Conservation (phyloP, 2,329 filamentous ascomycete genomes). For the Stromatinia cepivora region DNA sequence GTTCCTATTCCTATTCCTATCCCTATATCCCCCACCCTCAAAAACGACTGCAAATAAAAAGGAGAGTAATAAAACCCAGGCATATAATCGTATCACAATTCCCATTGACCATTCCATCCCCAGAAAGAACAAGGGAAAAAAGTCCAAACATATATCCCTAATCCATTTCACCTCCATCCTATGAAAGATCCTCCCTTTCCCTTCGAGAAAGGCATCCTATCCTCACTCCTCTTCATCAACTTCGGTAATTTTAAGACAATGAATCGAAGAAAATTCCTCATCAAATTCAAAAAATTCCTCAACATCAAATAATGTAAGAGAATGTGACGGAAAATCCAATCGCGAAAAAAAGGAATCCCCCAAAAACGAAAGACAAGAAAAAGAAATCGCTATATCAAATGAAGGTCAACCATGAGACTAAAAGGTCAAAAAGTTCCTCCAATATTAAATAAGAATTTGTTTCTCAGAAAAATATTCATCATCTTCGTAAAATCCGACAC, state of each 20-base stretch:
- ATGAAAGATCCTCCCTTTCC: not conserved
- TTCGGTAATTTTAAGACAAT: not conserved
- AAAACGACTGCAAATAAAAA: not conserved
- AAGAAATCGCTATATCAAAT: constrained; percentile 14
- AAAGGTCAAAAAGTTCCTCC: constrained; percentile 9
- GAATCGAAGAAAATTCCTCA: not conserved
- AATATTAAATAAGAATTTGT: constrained; percentile 22
- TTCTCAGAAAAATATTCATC: constrained; percentile 31
- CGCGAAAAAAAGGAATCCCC: not conserved
- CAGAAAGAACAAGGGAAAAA: not conserved
- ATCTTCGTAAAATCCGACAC: constrained; percentile 35
- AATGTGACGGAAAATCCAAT: not conserved
- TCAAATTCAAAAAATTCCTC: not conserved
- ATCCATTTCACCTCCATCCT: not conserved
- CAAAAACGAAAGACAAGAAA: not conserved
- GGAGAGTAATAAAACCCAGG: constrained; percentile 6
- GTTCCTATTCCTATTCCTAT: not conserved
- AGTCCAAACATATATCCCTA: constrained; percentile 14
- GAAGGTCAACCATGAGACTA: not conserved
- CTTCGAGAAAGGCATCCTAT: not conserved
- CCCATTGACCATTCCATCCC: constrained; percentile 15
- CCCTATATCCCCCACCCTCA: not conserved
- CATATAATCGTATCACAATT: constrained; percentile 26
- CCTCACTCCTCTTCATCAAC: not conserved
- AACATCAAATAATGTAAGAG: not conserved